Base-by-base conservation (phyloP, 805 yeast species). In the Candida ortonii region DNA sequence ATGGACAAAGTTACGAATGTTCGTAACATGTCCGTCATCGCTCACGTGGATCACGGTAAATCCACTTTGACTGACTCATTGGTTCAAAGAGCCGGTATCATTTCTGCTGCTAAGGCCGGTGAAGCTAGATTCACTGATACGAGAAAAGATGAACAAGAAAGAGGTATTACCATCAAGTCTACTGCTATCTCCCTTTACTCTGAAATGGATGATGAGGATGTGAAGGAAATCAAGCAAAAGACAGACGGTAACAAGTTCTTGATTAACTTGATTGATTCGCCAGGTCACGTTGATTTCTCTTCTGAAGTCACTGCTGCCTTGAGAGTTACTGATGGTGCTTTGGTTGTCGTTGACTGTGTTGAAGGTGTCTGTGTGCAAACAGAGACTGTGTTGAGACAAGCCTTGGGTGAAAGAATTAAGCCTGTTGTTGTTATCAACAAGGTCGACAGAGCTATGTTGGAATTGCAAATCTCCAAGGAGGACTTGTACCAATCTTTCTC, bases 361-460 rank as follows among this genome's bases (percentile, higher is more conserved):
- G 97, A 93, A 74, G 98, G 98, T 89, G 98, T 90, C 67, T 93
- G 97, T 83, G 97, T 93, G 67, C 98, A 90, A 80, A 90, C 98
- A 64, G 98, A 93, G 78, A 90, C 98, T 67, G 98, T 90, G 59
- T 79, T 90, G 71, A 87, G 98, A 77, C 97, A 93, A 80, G 80
- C 98, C 65, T 80, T 90, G 62, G 95, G 94, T 80, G 98, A 90
- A 80, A 86, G 98, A 76, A 90, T 90, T 68, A 93, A 88, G 84
- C 98, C 98, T 61, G 97, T 90, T 71, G 95, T 89, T 61, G 78
- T 86, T 63, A 86, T 90, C 70, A 90, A 90, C 97, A 90, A 90
- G 82, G 97, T 90, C 67, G 98, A 90, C 77, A 87, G 98, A 79
- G 97, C 98, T 70, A 78, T 90, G 67, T 84, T 90, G 68, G 98